These are phyloP conservation scores for Pseudocercospora fijiensis DNA, from an alignment of 2,329 filamentous ascomycete genomes.

Conservation along the genomic window DNA sequence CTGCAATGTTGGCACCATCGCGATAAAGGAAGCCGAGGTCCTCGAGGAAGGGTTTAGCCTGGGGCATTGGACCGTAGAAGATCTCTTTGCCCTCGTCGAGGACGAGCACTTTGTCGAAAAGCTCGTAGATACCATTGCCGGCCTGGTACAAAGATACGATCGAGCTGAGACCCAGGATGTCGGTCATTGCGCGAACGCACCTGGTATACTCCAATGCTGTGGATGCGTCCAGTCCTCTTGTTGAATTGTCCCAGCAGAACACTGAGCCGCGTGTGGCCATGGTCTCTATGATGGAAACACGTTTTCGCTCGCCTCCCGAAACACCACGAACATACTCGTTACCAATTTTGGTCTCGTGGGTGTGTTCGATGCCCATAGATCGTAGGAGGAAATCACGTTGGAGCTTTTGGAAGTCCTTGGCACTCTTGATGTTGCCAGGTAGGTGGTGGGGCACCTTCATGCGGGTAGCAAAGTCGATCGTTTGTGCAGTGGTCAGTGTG, in stretches of 20 bases:
- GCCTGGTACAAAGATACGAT: constrained; percentile 69
- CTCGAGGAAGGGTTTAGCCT: constrained; percentile 66
- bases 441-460: constrained; percentile 51
- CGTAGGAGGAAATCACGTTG: constrained; percentile 57
- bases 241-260: constrained; percentile 67
- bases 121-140: constrained; percentile 66
- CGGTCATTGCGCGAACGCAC: constrained; percentile 63
- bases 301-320: constrained; percentile 66
- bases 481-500: constrained; percentile 57
- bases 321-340: constrained; percentile 66
- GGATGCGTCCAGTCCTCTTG: constrained; percentile 64
- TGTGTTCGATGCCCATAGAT: constrained; percentile 60
- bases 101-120: constrained; percentile 69
- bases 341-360: constrained; percentile 64
- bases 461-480: constrained; percentile 56
- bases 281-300: constrained; percentile 67
- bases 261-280: constrained; percentile 59
- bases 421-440: constrained; percentile 37
- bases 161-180: constrained; percentile 59
- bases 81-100: constrained; percentile 65
- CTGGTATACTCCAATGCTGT: constrained; percentile 57
- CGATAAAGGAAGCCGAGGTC: constrained; percentile 62
- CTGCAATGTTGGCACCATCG: constrained; percentile 62
- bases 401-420: constrained; percentile 48
- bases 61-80: constrained; percentile 61